Conservation (phyloP, 495 filamentous ascomycete genomes). For the Penicillium coffeae region DNA sequence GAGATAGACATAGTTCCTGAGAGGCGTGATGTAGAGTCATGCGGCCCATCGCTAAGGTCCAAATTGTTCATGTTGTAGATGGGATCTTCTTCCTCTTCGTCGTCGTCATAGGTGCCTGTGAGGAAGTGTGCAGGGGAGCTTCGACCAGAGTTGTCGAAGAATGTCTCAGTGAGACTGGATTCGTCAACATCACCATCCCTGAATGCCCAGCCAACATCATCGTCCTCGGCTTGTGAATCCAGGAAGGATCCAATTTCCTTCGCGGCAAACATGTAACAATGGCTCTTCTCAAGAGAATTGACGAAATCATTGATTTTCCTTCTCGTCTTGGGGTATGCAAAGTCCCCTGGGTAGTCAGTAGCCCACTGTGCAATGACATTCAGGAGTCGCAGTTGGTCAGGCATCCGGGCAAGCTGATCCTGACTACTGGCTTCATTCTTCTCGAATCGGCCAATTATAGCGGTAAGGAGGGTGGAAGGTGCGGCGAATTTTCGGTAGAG, state of each 20-base stretch:
- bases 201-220: constrained; percentile 75
- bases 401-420: constrained; percentile 62
- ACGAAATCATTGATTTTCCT: constrained; percentile 70
- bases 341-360: constrained; percentile 86
- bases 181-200: constrained; percentile 55
- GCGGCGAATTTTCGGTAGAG: constrained; percentile 94
- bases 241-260: constrained; percentile 72
- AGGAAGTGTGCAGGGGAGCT: constrained; percentile 40
- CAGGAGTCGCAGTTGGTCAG: constrained; percentile 77
- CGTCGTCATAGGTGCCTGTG: constrained; percentile 24
- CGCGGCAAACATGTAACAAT: constrained; percentile 75
- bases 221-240: constrained; percentile 65
- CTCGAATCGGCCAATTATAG: constrained; percentile 72
- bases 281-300: constrained; percentile 57
- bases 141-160: constrained; percentile 36
- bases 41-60: constrained; percentile 40
- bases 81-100: constrained; percentile 39
- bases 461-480: constrained; percentile 67
- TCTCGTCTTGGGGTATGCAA: constrained; percentile 74
- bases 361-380: constrained; percentile 86
- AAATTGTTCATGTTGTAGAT: constrained; percentile 43
- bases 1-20: constrained; percentile 42
- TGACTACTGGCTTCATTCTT: constrained; percentile 57
- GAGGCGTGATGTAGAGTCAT: constrained; percentile 36
- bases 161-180: constrained; percentile 30